Evolutionary conservation across 2,329 filamentous ascomycete species (phyloP), one percentile per base, ranked within the genome.

Genomic region (Cladosporium cucumerinum): DNA sequence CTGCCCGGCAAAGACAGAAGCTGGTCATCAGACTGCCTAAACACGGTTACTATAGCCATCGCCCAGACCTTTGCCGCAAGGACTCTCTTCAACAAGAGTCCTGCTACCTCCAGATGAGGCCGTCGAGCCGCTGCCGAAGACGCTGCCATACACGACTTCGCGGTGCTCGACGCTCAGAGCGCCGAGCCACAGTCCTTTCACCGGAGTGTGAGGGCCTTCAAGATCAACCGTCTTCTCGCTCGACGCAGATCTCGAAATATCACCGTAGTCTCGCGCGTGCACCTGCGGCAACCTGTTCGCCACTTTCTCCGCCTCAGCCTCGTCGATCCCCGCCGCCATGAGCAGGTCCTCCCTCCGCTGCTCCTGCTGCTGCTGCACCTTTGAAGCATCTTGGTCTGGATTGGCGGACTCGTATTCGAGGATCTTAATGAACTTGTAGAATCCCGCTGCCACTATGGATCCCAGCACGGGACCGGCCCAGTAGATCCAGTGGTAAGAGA

Each of bases 371-470:
- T 46, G 52, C 48, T 52, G 48, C 21, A 63, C 52, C 21, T 57
- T 57, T 26, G 43, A 66, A 16, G 23, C 55, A 57, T 74, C 72
- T 54, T 74, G 72, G 43, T 70, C 69, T 1, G 72, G 72, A 52
- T 76, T 76, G 26, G 73, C 74, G 61, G 71, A 75, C 66, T 73
- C 71, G 66, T 76, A 76, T 63, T 75, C 73, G 32, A 75, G 68
- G 39, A 72, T 68, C 63, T 75, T 72, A 69, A 63, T 63, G 55
- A 74, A 68, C 25, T 72, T 73, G 65, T 75, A 76, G 67, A 76
- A 76, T 10, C 69, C 72, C 26, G 69, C 74, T 2, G 73, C 73
- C 1, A 76, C 49, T 39, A 75, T 64, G 18, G 73, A 70, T 43
- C 74, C 74, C 8, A 69, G 66, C 0, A 69, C 51, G 2, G 74